Evolutionary conservation across 192 early-diverging fungal genomes (phyloP).

Genomic region (Geosiphon pyriformis): DNA sequence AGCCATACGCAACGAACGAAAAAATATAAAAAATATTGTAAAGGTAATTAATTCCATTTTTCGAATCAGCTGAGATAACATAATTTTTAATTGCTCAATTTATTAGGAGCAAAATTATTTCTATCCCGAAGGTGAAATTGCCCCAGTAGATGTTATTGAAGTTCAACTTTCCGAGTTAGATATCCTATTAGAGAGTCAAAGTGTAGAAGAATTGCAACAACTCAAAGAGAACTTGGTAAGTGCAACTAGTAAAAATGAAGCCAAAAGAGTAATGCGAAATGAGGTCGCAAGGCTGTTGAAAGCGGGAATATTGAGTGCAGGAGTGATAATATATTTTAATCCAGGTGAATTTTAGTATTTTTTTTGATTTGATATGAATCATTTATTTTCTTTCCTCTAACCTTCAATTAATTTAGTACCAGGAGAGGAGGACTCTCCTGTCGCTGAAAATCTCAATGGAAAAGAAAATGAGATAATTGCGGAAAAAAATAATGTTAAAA

Average conservation of each 20-base stretch:
- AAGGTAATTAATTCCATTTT: constrained; percentile 26
- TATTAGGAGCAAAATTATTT: constrained; percentile 39
- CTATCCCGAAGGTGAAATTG: constrained; percentile 24
- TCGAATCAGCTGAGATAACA: not conserved
- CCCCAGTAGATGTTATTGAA: constrained; percentile 28
- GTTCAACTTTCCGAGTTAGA: constrained; percentile 50
- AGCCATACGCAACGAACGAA: constrained; percentile 65
- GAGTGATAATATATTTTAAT: constrained; percentile 35
- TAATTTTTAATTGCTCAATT: not conserved
- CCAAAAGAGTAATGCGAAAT: constrained; percentile 28
- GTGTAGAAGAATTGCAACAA: constrained; percentile 34
- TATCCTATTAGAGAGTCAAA: constrained; percentile 47
- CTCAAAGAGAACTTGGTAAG: constrained; percentile 32
- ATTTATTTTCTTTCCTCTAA: constrained; percentile 2
- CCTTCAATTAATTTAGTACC: constrained; percentile 12
- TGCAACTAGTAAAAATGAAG: constrained; percentile 20
- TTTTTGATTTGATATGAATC: not conserved
- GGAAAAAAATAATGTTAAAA: not conserved
- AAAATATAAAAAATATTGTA: constrained; percentile 56
- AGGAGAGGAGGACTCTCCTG: constrained; percentile 1
- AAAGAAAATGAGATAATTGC: constrained; percentile 11
- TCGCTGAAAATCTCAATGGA: constrained; percentile 15
- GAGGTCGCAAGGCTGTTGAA: constrained; percentile 31
- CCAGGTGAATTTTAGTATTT: constrained; percentile 21
- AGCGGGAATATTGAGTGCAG: constrained; percentile 24